These are phyloP conservation scores for Crithidia brevicula DNA, from an alignment of 208 protist species.

Conservation along the genomic window DNA sequence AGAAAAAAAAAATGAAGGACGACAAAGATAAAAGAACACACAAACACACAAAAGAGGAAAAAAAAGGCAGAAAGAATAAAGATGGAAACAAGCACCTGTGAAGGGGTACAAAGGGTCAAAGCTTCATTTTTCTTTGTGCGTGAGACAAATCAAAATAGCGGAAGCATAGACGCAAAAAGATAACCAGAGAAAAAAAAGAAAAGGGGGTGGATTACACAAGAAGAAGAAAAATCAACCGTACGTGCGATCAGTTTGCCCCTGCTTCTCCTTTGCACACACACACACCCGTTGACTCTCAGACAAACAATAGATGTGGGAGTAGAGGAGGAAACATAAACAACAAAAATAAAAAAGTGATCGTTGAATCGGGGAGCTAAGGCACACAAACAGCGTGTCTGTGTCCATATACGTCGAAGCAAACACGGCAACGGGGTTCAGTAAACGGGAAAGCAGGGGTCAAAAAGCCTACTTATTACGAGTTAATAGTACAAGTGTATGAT, in stretches of 20 bases:
- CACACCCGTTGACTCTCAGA: too few species aligned
- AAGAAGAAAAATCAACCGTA: neutral
- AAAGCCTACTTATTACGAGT: neutral
- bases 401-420: too few species aligned
- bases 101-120: neutral
- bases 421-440: too few species aligned
- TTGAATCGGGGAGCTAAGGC: neutral
- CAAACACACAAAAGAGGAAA: neutral
- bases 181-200: neutral
- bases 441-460: neutral
- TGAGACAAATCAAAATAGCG: neutral
- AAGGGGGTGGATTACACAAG: too few species aligned
- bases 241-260: neutral
- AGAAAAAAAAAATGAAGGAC: neutral
- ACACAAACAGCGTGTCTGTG: neutral
- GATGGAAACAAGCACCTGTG: neutral
- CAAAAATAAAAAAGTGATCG: neutral
- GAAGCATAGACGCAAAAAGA: neutral
- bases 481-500: neutral
- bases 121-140: neutral
- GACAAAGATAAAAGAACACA: neutral
- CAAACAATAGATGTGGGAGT: too few species aligned
- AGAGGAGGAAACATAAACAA: neutral
- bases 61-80: neutral
- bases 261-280: too few species aligned